These are phyloP conservation scores for Crithidia bombi DNA, from an alignment of 208 protist genomes.

Conservation along the genomic window DNA sequence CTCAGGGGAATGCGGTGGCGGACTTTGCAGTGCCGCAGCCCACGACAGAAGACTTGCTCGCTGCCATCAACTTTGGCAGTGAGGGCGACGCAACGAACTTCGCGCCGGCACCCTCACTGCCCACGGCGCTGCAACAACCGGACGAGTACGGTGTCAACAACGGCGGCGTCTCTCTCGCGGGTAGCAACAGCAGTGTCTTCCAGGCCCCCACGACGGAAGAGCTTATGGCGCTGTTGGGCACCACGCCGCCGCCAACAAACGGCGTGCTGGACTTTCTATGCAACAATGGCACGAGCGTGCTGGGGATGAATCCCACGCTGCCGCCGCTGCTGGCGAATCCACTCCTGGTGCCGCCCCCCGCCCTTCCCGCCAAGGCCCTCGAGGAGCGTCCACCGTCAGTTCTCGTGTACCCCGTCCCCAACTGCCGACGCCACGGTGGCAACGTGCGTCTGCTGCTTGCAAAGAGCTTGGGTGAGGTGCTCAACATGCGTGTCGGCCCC, in stretches of 20 bases:
- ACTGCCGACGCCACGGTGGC: slow-evolving; percentile 37
- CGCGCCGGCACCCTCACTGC: background rate
- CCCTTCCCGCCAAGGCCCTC: slow-evolving; percentile 75
- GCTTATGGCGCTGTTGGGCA: slow-evolving; percentile 68
- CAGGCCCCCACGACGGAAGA: slow-evolving; percentile 54
- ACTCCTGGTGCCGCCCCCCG: slow-evolving; percentile 47
- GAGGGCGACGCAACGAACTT: background rate
- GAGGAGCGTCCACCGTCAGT: slow-evolving; percentile 78
- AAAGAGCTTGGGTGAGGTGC: slow-evolving; percentile 79
- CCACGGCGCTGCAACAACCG: background rate
- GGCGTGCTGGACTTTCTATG: background rate
- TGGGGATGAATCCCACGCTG: slow-evolving; percentile 4
- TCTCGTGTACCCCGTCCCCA: slow-evolving; percentile 82
- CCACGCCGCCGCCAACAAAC: background rate
- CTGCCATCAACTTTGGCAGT: slow-evolving; percentile 30
- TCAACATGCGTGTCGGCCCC: slow-evolving; percentile 85
- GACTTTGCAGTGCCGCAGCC: slow-evolving; percentile 22
- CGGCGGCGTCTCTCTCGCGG: background rate
- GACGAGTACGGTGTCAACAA: background rate
- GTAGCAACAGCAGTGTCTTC: background rate
- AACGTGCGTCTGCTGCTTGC: slow-evolving; percentile 81
- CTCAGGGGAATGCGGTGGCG: background rate
- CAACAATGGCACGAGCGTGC: slow-evolving; percentile 1
- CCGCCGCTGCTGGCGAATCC: slow-evolving; percentile 4
- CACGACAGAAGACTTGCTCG: slow-evolving; percentile 21